phyloP scores from a whole-genome alignment of 2,329 filamentous ascomycete species.

The Penicillium sp. region DNA sequence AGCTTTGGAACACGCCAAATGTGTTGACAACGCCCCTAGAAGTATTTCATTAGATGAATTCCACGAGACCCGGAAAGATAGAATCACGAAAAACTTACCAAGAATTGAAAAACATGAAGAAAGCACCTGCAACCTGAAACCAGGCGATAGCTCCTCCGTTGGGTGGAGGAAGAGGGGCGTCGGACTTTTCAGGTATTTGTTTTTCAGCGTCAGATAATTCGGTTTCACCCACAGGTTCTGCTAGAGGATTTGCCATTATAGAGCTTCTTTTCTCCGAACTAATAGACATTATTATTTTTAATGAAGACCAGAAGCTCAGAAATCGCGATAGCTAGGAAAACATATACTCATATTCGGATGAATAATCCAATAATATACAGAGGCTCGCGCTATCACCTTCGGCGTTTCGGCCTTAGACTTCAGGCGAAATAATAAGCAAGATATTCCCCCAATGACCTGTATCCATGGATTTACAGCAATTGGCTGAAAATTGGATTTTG shows the following conservation, averaged over 20 bases:
- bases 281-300: background rate
- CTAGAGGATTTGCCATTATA: background rate
- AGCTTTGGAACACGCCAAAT: conserved; percentile 50
- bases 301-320: background rate
- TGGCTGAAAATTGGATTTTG: background rate
- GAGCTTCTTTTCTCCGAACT: background rate
- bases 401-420: background rate
- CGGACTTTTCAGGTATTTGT: background rate
- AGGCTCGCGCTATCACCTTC: background rate
- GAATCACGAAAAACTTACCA: conserved; percentile 12
- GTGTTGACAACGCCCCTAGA: conserved; percentile 38
- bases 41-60: background rate
- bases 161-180: conserved; percentile 2
- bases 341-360: background rate
- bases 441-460: background rate
- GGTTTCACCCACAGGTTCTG: background rate
- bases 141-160: conserved; percentile 23
- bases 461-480: background rate
- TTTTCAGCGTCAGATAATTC: background rate
- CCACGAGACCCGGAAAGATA: background rate
- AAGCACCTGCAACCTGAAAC: conserved; percentile 22
- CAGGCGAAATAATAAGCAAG: background rate
- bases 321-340: background rate
- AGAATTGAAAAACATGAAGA: conserved; percentile 25
- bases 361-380: background rate